These are phyloP conservation scores for barley (Hordeum vulgare) DNA, from an alignment of 176 grass and related monocot species.

Conservation along the genomic window DNA sequence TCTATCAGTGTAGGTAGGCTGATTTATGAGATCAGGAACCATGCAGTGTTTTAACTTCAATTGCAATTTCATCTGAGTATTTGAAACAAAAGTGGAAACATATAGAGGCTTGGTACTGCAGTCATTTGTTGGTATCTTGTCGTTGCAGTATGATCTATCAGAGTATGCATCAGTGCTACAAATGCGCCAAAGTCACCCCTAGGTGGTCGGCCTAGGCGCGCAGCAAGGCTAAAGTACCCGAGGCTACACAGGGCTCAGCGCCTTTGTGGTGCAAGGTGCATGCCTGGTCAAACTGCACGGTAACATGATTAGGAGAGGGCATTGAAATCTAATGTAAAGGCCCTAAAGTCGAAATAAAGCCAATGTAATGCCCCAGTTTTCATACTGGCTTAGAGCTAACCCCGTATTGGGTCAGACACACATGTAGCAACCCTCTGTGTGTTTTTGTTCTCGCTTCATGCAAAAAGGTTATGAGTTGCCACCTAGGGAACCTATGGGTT, in stretches of 20 bases:
- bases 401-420: too few species aligned
- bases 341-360: not conserved
- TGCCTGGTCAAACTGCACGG: not conserved
- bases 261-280: not conserved
- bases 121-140: not conserved
- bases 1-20: not conserved
- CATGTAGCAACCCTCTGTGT: too few species aligned
- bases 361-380: not conserved
- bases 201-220: too few species aligned
- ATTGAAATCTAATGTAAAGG: not conserved
- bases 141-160: not conserved
- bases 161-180: conserved; percentile 2
- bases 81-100: not conserved
- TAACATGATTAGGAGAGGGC: not conserved
- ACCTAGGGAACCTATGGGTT: too few species aligned
- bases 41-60: conserved; percentile 14
- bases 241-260: not conserved
- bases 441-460: too few species aligned
- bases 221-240: too few species aligned
- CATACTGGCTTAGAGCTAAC: too few species aligned
- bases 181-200: not conserved
- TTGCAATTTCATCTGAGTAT: not conserved
- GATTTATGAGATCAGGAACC: not conserved
- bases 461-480: too few species aligned
- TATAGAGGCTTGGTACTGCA: not conserved